Base-by-base conservation (phyloP, 2,329 filamentous ascomycete species). In the Leptographium lundbergii region DNA sequence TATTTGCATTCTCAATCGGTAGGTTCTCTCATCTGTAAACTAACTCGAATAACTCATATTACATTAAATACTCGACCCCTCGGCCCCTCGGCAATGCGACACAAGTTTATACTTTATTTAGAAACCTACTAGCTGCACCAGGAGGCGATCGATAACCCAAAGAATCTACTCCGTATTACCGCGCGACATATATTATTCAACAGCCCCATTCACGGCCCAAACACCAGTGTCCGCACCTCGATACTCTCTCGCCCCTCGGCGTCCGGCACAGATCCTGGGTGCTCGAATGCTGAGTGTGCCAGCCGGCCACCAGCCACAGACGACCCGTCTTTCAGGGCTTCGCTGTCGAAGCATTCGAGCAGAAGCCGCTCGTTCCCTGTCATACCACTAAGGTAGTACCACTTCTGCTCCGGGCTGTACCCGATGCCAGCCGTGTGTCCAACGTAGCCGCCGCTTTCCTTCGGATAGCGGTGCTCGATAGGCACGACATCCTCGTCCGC, bases 381-480 rank as follows among this genome's bases (percentile, higher is more conserved):
- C 86, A 94, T 91, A 3, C 88, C 88, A 59, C 84, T 88, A 73
- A 87, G 83, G 67, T 94, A 95, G 67, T 86, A 82, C 88, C 89
- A 95, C 69, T 81, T 74, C 71, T 91, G 88, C 0, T 60, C 69
- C 0, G 78, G 71, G 57, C 84, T 81, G 62, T 83, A 77, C 61
- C 74, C 74, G 55, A 95, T 85, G 0, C 78, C 82, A 1, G 87
- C 87, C 0, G 87, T 92, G 77, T 91, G 83, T 1, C 91, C 89
- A 0, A 74, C 81, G 47, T 88, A 84, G 0, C 77, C 77, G 63
- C 81, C 70, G 29, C 47, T 29, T 6, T 27, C 32, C 9, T 25
- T 5, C 0, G 83, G 81, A 66, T 94, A 94, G 19, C 87, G 75
- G 67, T 91, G 87, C 71, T 92, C 82, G 10, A 94, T 81, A 7